Evolutionary conservation across 495 filamentous ascomycete species (phyloP).

Genomic region (Lepraria neglecta): DNA sequence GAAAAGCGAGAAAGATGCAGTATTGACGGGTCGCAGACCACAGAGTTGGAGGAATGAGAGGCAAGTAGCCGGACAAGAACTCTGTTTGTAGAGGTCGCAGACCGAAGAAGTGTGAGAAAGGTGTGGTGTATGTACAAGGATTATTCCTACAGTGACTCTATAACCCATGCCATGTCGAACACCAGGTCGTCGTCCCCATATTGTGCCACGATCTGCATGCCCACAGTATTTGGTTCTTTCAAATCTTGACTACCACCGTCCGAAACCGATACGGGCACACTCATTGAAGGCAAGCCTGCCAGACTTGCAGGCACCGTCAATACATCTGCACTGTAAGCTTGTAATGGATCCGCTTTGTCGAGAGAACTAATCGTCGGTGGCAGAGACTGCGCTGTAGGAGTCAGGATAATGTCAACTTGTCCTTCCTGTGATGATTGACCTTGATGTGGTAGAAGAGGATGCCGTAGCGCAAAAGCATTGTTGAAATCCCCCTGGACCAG

Average conservation of each 20-base stretch:
- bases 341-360: constrained; percentile 43
- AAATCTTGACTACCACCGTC: constrained; percentile 29
- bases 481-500: constrained; percentile 84
- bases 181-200: constrained; percentile 76
- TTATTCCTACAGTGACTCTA: constrained; percentile 31
- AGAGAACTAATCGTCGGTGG: constrained; percentile 56
- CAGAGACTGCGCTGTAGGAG: constrained; percentile 74
- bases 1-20: too few relatives aligned
- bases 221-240: constrained; percentile 38
- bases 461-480: constrained; percentile 57
- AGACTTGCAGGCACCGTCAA: constrained; percentile 93
- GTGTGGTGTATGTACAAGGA: too few relatives aligned
- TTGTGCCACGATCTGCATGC: constrained; percentile 86
- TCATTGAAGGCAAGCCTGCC: constrained; percentile 84
- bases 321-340: constrained; percentile 84
- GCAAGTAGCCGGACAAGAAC: too few relatives aligned
- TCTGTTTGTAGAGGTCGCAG: too few relatives aligned
- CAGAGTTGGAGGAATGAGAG: too few relatives aligned
- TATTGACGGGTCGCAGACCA: too few relatives aligned
- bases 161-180: constrained; percentile 46
- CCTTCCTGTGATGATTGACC: constrained; percentile 40
- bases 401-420: constrained; percentile 80
- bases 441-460: constrained; percentile 54
- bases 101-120: too few relatives aligned
- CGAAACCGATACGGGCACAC: constrained; percentile 57